Conservation (phyloP, 2,329 filamentous ascomycete genomes). For the Pseudogymnoascus sp. region DNA sequence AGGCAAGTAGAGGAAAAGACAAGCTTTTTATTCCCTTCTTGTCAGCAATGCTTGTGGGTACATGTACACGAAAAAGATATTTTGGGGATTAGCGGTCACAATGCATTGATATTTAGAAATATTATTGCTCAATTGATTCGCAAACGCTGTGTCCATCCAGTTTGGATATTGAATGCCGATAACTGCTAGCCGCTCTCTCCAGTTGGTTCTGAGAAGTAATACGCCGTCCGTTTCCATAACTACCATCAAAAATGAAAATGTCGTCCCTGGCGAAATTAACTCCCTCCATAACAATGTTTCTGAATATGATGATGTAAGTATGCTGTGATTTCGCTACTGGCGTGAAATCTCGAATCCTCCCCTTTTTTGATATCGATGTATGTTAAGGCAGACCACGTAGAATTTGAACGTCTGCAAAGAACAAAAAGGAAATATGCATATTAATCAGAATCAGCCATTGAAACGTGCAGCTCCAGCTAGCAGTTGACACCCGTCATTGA, state of each 20-base stretch:
- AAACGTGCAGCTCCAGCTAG: background rate
- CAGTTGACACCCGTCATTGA: too few species aligned
- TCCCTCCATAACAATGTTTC: background rate
- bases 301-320: background rate
- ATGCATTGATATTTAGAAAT: background rate
- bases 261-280: background rate
- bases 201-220: background rate
- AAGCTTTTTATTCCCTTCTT: background rate
- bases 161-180: background rate
- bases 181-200: background rate
- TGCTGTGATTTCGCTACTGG: background rate
- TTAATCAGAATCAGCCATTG: background rate
- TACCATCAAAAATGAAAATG: background rate
- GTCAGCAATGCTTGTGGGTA: constrained; percentile 7
- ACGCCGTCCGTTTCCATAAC: background rate
- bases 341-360: too few species aligned
- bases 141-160: background rate
- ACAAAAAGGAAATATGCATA: too few species aligned
- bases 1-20: background rate
- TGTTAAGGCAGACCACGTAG: background rate
- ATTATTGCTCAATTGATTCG: background rate
- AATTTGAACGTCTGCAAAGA: background rate
- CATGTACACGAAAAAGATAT: constrained; percentile 1
- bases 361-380: background rate
- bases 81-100: constrained; percentile 2